A percentile compares a stretch with the other conserved stretches of the same genome.
These are phyloP conservation scores for Amylostereum areolatum DNA, from an alignment of 1,284 basidiomycete species.

Conservation along the genomic window DNA sequence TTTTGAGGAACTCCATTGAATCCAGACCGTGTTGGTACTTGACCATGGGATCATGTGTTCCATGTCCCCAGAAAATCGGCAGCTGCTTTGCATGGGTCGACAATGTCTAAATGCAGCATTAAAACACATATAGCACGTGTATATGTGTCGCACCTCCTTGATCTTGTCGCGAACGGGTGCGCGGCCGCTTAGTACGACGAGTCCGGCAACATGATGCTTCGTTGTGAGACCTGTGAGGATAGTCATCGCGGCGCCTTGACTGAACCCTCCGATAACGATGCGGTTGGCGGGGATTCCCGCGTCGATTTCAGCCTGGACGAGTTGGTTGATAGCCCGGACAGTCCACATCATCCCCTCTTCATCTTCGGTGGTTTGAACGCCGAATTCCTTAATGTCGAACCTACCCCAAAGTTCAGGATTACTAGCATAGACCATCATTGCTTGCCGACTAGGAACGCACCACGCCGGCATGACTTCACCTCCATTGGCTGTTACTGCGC, in stretches of 20 bases:
- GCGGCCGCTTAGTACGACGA: constrained; percentile 75
- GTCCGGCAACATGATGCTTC: constrained; percentile 65
- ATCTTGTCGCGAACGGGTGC: constrained; percentile 62
- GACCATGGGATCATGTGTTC: constrained; percentile 73
- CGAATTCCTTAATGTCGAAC: constrained; percentile 77
- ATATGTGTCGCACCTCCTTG: constrained; percentile 42
- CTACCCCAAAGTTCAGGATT: too few relatives aligned
- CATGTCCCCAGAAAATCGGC: constrained; percentile 89
- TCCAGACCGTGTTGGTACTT: constrained; percentile 39
- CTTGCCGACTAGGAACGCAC: constrained; percentile 39
- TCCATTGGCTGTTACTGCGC: constrained; percentile 60
- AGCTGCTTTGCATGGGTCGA: constrained; percentile 49
- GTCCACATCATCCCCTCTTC: constrained; percentile 69
- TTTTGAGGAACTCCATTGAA: constrained; percentile 50
- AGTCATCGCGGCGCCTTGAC: constrained; percentile 80
- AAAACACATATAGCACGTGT: background rate
- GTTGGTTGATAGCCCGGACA: constrained; percentile 52
- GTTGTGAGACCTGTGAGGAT: constrained; percentile 68
- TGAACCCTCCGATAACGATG: constrained; percentile 85
- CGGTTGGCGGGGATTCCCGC: constrained; percentile 60
- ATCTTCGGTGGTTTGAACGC: constrained; percentile 59
- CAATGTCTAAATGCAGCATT: constrained; percentile 38
- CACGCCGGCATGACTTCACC: constrained; percentile 69
- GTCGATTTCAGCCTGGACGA: constrained; percentile 73
- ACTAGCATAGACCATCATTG: too few relatives aligned